A percentile compares a stretch with the other conserved stretches of the same genome.
Conservation (phyloP, 768 basidiomycete genomes). For the Lentinus brumalis region DNA sequence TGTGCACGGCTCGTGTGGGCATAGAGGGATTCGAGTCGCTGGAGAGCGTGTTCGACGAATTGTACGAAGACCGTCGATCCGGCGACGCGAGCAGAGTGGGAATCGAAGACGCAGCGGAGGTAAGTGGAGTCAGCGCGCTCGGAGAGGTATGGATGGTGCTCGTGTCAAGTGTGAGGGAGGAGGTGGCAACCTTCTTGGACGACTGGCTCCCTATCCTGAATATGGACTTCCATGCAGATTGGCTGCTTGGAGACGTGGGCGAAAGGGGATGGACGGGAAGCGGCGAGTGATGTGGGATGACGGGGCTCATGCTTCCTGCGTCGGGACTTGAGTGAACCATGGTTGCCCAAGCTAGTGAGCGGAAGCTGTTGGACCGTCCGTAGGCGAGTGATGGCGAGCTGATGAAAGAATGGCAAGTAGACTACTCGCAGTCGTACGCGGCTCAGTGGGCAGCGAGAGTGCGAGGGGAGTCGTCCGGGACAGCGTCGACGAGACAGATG, state of each 20-base stretch:
- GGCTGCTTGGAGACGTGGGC: constrained; percentile 16
- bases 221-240: constrained; percentile 66
- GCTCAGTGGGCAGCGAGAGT: background rate
- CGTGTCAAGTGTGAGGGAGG: constrained; percentile 59
- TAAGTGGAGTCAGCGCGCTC: constrained; percentile 34
- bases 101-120: constrained; percentile 21
- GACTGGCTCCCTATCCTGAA: constrained; percentile 69
- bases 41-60: constrained; percentile 76
- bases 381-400: constrained; percentile 13
- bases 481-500: background rate
- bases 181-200: constrained; percentile 54
- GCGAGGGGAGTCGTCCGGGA: constrained; percentile 4
- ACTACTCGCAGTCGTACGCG: background rate
- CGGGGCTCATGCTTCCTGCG: constrained; percentile 23
- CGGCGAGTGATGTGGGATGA: constrained; percentile 23
- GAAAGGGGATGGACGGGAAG: constrained; percentile 20
- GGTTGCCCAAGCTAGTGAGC: constrained; percentile 7
- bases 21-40: constrained; percentile 61
- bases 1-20: constrained; percentile 23
- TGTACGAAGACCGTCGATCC: constrained; percentile 74
- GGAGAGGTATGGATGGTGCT: constrained; percentile 38
- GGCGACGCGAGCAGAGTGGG: constrained; percentile 43
- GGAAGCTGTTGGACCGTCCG: background rate
- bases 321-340: constrained; percentile 22
- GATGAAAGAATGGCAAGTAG: constrained; percentile 11